A percentile compares a stretch with the other conserved stretches of the same genome.
These are phyloP conservation scores for Canavalia ensiformis DNA, from an alignment of 306 rosid genomes.

Conservation along the genomic window DNA sequence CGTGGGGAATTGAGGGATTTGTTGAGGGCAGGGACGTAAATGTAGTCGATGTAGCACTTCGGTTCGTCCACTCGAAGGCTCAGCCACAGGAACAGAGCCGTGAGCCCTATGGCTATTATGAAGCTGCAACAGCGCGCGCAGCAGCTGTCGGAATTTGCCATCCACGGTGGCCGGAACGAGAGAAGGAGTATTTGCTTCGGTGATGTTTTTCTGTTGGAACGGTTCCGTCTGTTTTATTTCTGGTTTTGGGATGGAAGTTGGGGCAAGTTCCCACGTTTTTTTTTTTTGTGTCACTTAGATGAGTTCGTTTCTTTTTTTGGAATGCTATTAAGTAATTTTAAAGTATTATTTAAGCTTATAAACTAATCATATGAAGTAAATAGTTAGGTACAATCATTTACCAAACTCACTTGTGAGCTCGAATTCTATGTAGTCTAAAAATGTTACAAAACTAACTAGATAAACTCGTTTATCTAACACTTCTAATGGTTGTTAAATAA, in stretches of 20 bases:
- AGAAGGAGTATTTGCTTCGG: neutral
- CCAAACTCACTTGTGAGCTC: too few species aligned
- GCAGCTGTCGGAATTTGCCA: conserved; percentile 36
- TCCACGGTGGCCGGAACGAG: conserved; percentile 42
- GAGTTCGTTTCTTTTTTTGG: too few species aligned
- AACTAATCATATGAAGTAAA: too few species aligned
- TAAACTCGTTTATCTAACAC: too few species aligned
- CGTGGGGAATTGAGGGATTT: conserved; percentile 47
- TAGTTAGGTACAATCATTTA: too few species aligned
- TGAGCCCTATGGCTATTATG: conserved; percentile 48
- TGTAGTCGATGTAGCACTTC: conserved; percentile 49
- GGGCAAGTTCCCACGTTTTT: conserved; percentile 27
- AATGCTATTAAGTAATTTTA: too few species aligned
- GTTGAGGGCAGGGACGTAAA: conserved; percentile 83
- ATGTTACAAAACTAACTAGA: too few species aligned
- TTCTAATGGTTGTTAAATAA: too few species aligned
- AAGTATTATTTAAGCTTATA: too few species aligned
- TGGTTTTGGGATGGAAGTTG: neutral
- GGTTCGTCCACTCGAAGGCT: conserved; percentile 68
- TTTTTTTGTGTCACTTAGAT: too few species aligned
- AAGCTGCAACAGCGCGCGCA: conserved; percentile 51
- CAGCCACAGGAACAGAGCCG: conserved; percentile 61
- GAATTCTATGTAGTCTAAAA: too few species aligned
- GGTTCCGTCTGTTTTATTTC: neutral
- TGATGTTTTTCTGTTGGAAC: too few species aligned